Percentiles rank a stretch among this genome's conserved stretches.
Evolutionary conservation across 345 rosid genomes (phyloP).

Genomic region (Rhodomyrtus tomentosa): DNA sequence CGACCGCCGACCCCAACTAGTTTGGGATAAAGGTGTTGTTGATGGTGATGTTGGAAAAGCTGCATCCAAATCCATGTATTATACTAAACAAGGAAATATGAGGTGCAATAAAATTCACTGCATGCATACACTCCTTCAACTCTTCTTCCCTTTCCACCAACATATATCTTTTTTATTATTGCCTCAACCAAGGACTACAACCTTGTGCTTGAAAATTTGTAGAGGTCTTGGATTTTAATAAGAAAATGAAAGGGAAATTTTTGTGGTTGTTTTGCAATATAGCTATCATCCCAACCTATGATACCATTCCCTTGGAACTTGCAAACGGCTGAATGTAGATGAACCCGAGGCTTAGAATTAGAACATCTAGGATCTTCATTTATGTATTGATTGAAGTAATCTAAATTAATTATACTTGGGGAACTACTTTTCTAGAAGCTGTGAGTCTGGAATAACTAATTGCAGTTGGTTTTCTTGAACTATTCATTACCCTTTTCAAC

Average conservation of each 20-base stretch:
- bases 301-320: not conserved
- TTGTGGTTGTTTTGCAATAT: not conserved
- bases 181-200: not conserved
- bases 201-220: not conserved
- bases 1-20: no score
- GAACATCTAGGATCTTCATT: not conserved
- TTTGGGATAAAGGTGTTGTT: no score
- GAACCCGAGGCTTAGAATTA: not conserved
- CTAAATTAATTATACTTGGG: not conserved
- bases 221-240: not conserved
- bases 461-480: not conserved
- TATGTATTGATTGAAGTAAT: not conserved
- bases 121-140: not conserved
- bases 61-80: not conserved
- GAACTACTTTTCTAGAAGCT: not conserved
- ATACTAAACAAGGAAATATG: not conserved
- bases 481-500: not conserved
- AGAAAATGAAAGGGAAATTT: not conserved
- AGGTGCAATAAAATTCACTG: not conserved
- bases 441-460: not conserved
- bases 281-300: not conserved
- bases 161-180: not conserved
- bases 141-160: not conserved
- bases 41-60: no score
- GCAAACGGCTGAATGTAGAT: not conserved